Base-by-base conservation (phyloP, 306 rosid species). In the Pueraria montana region DNA sequence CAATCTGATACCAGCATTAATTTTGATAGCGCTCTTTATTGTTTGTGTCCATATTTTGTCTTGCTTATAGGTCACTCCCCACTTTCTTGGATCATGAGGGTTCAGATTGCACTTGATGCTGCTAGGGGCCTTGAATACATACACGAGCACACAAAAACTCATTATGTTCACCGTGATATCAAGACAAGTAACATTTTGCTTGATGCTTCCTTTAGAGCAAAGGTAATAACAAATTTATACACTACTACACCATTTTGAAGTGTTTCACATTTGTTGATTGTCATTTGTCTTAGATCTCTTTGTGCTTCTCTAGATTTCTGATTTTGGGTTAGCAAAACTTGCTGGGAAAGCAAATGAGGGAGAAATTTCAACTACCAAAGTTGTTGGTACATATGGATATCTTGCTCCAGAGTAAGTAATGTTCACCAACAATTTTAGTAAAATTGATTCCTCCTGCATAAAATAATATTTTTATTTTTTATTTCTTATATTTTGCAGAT, bases 91-190 rank as follows among this genome's bases (percentile, higher is more conserved):
- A 92, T 92, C 89, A 91, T 89, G 93, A 92, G 99, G 89, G 94
- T 94, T 49, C 99, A 96, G 87, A 92, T 96, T 84, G 91, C 89
- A 13, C 96, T 96, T 72, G 99, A 96, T 80, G 91, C 98, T 66
- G 98, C 97, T 68, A 87, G 99, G 88, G 99, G 97, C 36, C 95
- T 96, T n/a, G 99, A 96, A 88, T 96, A 96, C 86, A 94, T 94
- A 78, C 99, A 96, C 2, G 99, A 96, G 87, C 99, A 96, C 89
- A 94, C 99, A 16, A 94, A 92, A 88, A 56, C 91, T 79, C 98
- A 94, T 85, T 96, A 96, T 77, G 99, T 96, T 40, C 99, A 96
- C 83, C 91, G 99, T 21, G 99, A 96, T 87, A 94, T 96, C 87
- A 96, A 96, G 88, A 94, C 99, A 50, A 96, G 97, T 93, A 96